Percentiles rank a stretch among this genome's conserved stretches.
phyloP scores from a whole-genome alignment of 495 filamentous ascomycete genomes.

The Cercophora newfieldiana region DNA sequence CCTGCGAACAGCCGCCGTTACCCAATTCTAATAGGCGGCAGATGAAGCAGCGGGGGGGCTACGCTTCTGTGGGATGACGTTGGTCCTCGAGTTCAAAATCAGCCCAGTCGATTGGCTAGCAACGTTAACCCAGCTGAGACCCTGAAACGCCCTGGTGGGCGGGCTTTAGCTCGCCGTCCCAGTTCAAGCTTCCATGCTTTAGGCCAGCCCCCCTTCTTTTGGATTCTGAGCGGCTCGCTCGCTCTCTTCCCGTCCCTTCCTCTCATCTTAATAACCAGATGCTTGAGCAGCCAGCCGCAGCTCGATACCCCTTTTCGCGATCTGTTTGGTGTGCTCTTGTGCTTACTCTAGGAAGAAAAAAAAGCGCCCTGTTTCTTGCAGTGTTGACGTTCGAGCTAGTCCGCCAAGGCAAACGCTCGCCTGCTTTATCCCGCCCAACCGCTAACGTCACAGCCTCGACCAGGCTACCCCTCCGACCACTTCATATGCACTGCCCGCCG shows the following conservation, averaged over 20 bases:
- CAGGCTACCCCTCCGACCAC: constrained; percentile 2
- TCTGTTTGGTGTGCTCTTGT: neutral
- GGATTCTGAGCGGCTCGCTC: neutral
- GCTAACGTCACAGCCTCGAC: constrained; percentile 19
- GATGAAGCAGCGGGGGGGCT: neutral
- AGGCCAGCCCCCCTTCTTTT: constrained; percentile 17
- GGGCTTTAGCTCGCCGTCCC: neutral
- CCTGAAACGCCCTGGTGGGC: constrained; percentile 35
- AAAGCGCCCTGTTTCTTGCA: neutral
- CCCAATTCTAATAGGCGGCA: constrained; percentile 8
- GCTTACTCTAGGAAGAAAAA: neutral
- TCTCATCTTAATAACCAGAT: neutral
- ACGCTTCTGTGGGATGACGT: constrained; percentile 46
- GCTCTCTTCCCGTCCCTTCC: neutral
- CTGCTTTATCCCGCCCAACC: constrained; percentile 9
- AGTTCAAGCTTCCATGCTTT: neutral
- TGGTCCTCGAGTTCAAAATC: constrained; percentile 39
- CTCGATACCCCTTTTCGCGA: neutral
- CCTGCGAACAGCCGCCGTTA: neutral
- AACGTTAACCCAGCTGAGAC: constrained; percentile 31
- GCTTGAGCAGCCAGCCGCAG: neutral
- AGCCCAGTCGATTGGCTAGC: constrained; percentile 35
- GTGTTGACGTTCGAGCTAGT: neutral
- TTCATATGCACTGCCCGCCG: neutral
- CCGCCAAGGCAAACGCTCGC: constrained; percentile 9